Evolutionary conservation across 2,329 filamentous ascomycete genomes (phyloP).

Genomic region (Venturia pyrina): DNA sequence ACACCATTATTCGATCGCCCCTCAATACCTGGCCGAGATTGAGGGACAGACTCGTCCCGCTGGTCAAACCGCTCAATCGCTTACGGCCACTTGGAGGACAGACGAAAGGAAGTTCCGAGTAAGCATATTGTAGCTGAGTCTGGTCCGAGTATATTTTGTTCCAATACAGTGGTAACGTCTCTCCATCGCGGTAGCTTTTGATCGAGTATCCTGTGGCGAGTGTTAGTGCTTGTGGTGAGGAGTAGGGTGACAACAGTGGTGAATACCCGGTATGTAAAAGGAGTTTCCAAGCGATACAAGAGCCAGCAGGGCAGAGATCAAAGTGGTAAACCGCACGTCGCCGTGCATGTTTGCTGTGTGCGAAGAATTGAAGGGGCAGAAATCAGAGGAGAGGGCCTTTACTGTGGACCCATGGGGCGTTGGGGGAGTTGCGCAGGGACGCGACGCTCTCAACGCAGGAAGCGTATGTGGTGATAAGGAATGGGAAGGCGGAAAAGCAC

Average conservation of each 20-base stretch:
- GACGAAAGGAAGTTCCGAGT: slow-evolving; percentile 79
- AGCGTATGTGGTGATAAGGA: slow-evolving; percentile 1
- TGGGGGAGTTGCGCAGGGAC: background rate
- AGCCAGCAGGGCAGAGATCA: slow-evolving; percentile 26
- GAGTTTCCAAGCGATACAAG: slow-evolving; percentile 46
- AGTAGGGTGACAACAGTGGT: background rate
- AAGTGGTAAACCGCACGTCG: slow-evolving; percentile 23
- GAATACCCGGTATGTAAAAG: slow-evolving; percentile 77
- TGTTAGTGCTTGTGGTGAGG: slow-evolving; percentile 5
- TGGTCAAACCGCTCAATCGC: slow-evolving; percentile 57
- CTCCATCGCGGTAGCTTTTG: slow-evolving; percentile 65
- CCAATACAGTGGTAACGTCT: slow-evolving; percentile 73
- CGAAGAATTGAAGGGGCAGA: background rate
- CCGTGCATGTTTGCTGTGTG: slow-evolving; percentile 23
- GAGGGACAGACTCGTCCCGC: slow-evolving; percentile 66
- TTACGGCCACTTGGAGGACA: slow-evolving; percentile 65
- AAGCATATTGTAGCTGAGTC: slow-evolving; percentile 84
- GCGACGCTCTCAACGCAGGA: background rate
- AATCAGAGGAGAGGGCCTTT: background rate
- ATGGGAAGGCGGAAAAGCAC: background rate
- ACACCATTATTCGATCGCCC: slow-evolving; percentile 74
- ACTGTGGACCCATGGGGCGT: background rate
- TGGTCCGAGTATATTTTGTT: slow-evolving; percentile 90
- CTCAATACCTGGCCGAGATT: slow-evolving; percentile 82
- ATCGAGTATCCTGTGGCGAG: slow-evolving; percentile 61